Conservation (phyloP, 306 rosid genomes). For the Rosa persica region DNA sequence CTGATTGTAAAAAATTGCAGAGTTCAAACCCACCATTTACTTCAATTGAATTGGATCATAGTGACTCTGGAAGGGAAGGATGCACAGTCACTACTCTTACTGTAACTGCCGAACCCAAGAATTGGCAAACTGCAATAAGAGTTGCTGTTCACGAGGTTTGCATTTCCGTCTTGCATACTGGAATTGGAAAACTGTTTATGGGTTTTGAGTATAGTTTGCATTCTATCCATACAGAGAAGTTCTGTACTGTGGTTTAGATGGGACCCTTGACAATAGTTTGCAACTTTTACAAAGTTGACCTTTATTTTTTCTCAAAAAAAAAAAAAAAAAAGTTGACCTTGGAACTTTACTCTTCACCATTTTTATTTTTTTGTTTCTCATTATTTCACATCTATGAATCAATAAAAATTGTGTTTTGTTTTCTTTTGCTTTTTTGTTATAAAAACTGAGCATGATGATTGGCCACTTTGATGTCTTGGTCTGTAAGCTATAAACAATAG, state of each 20-base stretch:
- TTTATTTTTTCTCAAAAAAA: neutral
- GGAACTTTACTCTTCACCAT: neutral
- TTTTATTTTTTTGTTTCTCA: neutral
- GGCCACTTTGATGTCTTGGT: neutral
- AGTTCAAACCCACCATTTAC: slow-evolving; percentile 99
- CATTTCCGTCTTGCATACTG: slow-evolving; percentile 17
- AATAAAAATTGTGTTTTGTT: neutral
- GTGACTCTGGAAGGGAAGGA: slow-evolving; percentile 99
- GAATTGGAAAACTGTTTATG: neutral
- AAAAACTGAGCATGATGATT: neutral
- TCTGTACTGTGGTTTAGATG: neutral
- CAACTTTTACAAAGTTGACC: neutral
- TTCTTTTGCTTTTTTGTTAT: neutral
- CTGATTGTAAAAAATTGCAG: slow-evolving; percentile 49
- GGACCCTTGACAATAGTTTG: neutral
- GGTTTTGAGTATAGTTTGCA: neutral
- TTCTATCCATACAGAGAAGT: neutral
- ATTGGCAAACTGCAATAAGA: slow-evolving; percentile 87
- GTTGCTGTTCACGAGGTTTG: slow-evolving; percentile 98
- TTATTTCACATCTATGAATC: neutral
- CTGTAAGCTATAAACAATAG: neutral
- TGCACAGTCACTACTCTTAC: slow-evolving; percentile 99
- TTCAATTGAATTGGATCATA: slow-evolving; percentile 94
- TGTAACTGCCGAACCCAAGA: slow-evolving; percentile 91
- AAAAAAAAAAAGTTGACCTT: neutral